Percentiles rank a stretch among this genome's conserved stretches.
These are phyloP conservation scores for Sclerotinia minor DNA, from an alignment of 2,329 filamentous ascomycete species.

Conservation along the genomic window DNA sequence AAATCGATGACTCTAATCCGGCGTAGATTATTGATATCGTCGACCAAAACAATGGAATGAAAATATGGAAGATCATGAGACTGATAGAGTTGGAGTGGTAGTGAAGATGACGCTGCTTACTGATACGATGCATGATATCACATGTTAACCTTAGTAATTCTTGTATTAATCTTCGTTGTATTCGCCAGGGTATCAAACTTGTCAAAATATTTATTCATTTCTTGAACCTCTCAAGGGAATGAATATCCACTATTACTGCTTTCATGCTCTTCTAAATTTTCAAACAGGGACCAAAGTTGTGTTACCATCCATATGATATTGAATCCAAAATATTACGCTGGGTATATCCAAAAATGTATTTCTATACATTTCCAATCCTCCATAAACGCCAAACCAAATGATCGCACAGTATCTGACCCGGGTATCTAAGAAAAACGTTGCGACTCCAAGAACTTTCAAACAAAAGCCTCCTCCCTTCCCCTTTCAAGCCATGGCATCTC, in stretches of 20 bases:
- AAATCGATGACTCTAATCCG: neutral
- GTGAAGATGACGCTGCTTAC: neutral
- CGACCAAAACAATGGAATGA: too few species aligned
- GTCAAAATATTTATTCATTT: neutral
- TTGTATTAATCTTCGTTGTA: neutral
- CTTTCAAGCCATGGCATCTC: conserved; percentile 48
- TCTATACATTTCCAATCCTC: neutral
- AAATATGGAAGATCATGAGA: neutral
- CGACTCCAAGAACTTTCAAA: neutral
- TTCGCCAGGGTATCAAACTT: neutral
- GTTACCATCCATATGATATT: too few species aligned
- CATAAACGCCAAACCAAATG: neutral
- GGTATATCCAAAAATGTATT: too few species aligned
- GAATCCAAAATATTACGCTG: too few species aligned
- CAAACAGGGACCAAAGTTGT: too few species aligned
- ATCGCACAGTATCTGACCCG: neutral
- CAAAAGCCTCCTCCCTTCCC: neutral
- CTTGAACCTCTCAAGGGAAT: too few species aligned
- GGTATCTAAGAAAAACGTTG: neutral
- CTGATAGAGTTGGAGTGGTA: neutral
- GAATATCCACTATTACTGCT: too few species aligned
- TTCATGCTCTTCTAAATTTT: too few species aligned
- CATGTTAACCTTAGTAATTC: neutral
- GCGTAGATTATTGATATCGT: too few species aligned
- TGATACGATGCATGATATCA: neutral